Base-by-base conservation (phyloP, 2,329 filamentous ascomycete species). In the Colletotrichum tanaceti region DNA sequence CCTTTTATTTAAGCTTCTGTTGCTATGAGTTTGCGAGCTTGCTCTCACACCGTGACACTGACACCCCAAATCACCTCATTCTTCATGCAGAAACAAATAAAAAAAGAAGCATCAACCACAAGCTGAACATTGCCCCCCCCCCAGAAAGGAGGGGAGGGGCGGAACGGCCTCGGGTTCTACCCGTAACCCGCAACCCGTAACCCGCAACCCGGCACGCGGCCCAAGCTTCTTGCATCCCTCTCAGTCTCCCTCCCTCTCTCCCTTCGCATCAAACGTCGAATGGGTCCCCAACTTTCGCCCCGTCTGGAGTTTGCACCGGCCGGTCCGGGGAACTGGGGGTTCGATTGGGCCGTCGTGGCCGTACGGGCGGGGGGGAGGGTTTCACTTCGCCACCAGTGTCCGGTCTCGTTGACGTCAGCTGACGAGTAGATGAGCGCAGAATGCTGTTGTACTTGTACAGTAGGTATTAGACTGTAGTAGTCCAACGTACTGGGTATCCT, bases 401-500 rank as follows among this genome's bases (percentile, higher is more conserved):
- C 62, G 70, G 41, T 57, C 67, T 50, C 63, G 44, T 71, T 71
- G 70, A 71, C 70, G 70, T 71, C 70, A 71, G 70, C 63, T 63
- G 59, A 63, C 65, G 43, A 68, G 38, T 68, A 50, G 53, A 63
- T 22, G 28, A 60, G 35, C 24, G 28, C 28, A 32, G 28, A 32
- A 32, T 2, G n/a, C n/a, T n/a, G n/a, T n/a, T n/a, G n/a, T n/a
- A n/a, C n/a, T n/a, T n/a, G n/a, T n/a, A n/a, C n/a, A n/a, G n/a
- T n/a, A n/a, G n/a, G n/a, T n/a, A n/a, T n/a, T n/a, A n/a, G n/a
- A n/a, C n/a, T n/a, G n/a, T n/a, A n/a, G n/a, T n/a, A n/a, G n/a
- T n/a, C n/a, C n/a, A n/a, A n/a, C 24, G 64, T 53, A 54, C 28
- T 32, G n/a, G n/a, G n/a, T n/a, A 32, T 32, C 28, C 28, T 32